Evolutionary conservation across 352 stramenopile genomes (phyloP), one percentile per base, ranked within the genome.

Genomic region (Phytophthora ramorum): DNA sequence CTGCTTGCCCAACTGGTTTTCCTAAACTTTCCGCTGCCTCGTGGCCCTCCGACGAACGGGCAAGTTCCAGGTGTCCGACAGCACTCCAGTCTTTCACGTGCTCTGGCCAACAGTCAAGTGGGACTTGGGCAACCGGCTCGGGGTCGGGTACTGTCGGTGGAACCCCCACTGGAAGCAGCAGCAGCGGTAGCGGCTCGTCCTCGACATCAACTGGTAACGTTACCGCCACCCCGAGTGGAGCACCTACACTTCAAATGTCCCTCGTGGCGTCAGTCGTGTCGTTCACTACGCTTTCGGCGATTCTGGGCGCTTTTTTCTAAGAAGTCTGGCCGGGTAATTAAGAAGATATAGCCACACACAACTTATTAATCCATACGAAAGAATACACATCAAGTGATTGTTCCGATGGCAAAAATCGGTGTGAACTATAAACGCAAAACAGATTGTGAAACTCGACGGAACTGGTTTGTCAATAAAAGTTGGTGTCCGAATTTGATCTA

Each of bases 31-130:
- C 46, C 1, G 55, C 49, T 7, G 57, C 73, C 2, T 54, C 32
- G 10, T 89, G 80, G 80, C 50, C 37, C 4, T 63, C 73, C 9
- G 76, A 82, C 53, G 46, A 20, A 24, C 26, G 47, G 34, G 28
- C 14, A 16, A 77, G 60, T 22, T 45, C 68, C 22, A 30, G 49
- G 22, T 84, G 75, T 32, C 75, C 75, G 3, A 63, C 38, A 0
- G 17, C 24, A 9, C 51, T 63, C 7, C 60, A 71, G 40, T 47
- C 69, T 8, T 78, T 72, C 50, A 81, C 71, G 16, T 89, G 79
- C 50, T 28, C 70, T 20, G 59, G 54, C 12, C 77, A 89, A 47
- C 50, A 52, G 24, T 76, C 75, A 30, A 86, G 76, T 63, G 76
- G 76, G 22, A 52, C 37, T n/a, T 88, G 79, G 79, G 73, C 69